A percentile compares a stretch with the other conserved stretches of the same genome.
Conservation (phyloP, 768 basidiomycete species). For the Dacryopinax primogenitus region DNA sequence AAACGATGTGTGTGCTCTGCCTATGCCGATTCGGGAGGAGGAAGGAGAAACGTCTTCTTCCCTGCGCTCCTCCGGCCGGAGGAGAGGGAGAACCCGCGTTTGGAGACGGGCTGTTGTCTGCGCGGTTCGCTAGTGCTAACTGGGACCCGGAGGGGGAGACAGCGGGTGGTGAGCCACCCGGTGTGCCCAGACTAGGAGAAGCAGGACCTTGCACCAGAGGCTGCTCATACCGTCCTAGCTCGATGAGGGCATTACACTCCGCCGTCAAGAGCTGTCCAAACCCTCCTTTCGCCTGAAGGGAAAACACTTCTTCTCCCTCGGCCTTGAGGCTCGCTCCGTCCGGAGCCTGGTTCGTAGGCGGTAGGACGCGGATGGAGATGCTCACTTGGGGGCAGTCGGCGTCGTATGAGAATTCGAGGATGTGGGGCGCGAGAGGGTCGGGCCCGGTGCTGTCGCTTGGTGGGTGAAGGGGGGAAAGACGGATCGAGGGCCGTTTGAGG, state of each 20-base stretch:
- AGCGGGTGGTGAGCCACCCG: not conserved
- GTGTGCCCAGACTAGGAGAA: not conserved
- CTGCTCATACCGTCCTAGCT: constrained; percentile 58
- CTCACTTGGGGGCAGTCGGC: constrained; percentile 76
- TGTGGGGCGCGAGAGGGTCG: constrained; percentile 42
- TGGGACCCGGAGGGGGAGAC: not conserved
- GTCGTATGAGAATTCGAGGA: constrained; percentile 85
- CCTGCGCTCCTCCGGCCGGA: not conserved
- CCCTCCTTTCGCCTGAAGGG: constrained; percentile 62
- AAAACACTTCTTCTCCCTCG: constrained; percentile 43
- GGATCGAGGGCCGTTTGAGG: constrained; percentile 77
- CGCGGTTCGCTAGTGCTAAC: not conserved
- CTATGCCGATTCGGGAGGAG: not conserved
- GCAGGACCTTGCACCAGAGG: constrained; percentile 19
- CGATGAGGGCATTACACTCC: constrained; percentile 66
- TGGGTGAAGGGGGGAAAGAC: constrained; percentile 49
- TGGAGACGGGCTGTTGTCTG: no score
- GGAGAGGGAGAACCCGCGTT: not conserved
- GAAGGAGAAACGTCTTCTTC: not conserved
- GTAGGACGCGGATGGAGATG: constrained; percentile 62
- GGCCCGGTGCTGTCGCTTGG: constrained; percentile 24
- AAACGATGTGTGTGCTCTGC: not conserved
- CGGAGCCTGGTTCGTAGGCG: constrained; percentile 34
- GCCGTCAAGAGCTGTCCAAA: constrained; percentile 63
- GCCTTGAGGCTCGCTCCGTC: constrained; percentile 40